Base-by-base conservation (phyloP, 169 alveolate species). In the Babesia caballi region DNA sequence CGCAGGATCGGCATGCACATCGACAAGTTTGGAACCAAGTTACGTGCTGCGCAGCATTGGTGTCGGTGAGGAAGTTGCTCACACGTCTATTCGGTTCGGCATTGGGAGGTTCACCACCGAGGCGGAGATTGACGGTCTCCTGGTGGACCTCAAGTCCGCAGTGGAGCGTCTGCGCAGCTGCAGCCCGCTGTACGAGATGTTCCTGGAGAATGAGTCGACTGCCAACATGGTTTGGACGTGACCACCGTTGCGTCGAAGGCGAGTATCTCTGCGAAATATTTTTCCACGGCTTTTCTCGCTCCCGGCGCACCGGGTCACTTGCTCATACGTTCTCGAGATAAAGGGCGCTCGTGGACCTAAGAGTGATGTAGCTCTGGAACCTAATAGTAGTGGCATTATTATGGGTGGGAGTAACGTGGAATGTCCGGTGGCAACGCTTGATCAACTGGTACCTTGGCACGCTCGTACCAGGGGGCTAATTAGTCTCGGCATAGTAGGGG, bases 1-100 rank as follows among this genome's bases (percentile, higher is more conserved):
- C n/a, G 2, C 40, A 78, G 96, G 98, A 7, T 90, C 96, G 4
- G 98, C 98, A 12, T 94, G 98, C 82, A 94, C 96, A n/a, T 85
- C 93, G 53, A 89, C 93, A 11, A 88, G 94, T 35, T 89, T 95
- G 58, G 94, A 93, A 66, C 95, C 95, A n/a, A 88, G 93, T 28
- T 96, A 96, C 84, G 99, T 96, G 8, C 86, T 97, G 28, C 87
- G 98, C 56, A 97, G 98, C 61, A 76, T 95, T 4, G 99, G 99
- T 11, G 96, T 96, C 12, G 91, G 95, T 14, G 99, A 96, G 68
- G 99, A 96, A 42, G 78, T 96, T 67, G 99, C 99, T 58, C 99
- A 96, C 82, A 96, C 99, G 27, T 93, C 98, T 1, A 74, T 97
- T 35, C 91, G 99, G 74, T 95, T 97, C 71, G 99, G 99, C 19